phyloP scores from a whole-genome alignment of 2,329 filamentous ascomycete species.

The Cercospora zeina region DNA sequence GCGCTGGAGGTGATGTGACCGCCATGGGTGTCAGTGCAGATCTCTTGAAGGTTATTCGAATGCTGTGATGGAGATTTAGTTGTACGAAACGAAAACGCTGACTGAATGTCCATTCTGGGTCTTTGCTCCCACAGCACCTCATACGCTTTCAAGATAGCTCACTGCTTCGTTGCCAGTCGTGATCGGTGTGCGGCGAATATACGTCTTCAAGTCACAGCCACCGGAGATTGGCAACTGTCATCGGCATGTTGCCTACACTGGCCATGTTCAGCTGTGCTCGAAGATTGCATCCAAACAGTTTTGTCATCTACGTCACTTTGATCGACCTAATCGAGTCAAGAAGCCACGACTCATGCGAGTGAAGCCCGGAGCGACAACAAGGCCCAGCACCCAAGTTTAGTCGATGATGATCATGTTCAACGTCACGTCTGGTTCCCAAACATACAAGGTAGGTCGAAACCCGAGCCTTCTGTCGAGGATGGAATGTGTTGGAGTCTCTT shows the following conservation, averaged over 20 bases:
- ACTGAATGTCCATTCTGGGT: background rate
- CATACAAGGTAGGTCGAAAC: background rate
- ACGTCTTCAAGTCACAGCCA: too few species aligned
- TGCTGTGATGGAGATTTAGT: background rate
- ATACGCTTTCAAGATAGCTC: background rate
- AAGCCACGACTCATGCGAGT: background rate
- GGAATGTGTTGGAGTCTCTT: too few species aligned
- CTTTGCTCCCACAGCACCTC: background rate
- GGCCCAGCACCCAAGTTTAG: background rate
- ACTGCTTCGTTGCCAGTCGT: background rate
- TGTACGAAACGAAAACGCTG: background rate
- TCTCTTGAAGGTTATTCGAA: constrained; percentile 79
- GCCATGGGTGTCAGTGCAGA: constrained; percentile 97
- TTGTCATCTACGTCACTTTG: background rate
- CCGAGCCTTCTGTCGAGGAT: too few species aligned
- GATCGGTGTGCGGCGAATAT: too few species aligned
- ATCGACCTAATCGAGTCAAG: background rate
- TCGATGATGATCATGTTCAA: background rate
- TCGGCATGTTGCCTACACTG: too few species aligned
- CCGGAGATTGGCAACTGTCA: too few species aligned
- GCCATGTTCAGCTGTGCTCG: background rate
- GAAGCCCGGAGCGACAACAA: background rate
- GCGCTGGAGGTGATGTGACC: constrained; percentile 88
- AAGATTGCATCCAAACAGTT: background rate
- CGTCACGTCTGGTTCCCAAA: background rate